Evolutionary conservation across 1,284 basidiomycete species (phyloP).

Genomic region (Moniliella sp.): DNA sequence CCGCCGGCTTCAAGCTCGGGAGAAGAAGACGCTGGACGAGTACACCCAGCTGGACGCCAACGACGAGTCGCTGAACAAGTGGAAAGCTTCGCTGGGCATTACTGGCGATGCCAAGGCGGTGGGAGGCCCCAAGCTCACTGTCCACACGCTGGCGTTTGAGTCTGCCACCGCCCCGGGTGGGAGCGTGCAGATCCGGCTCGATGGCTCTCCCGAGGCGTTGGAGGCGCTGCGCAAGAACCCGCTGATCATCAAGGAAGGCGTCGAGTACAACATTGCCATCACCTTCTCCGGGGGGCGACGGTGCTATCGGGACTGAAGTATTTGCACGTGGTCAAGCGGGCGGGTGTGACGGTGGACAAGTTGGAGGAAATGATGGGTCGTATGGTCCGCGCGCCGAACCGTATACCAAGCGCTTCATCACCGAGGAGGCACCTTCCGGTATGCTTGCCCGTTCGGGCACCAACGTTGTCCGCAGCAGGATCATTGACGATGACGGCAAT

Average conservation of each 20-base stretch:
- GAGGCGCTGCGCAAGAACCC: constrained; percentile 42
- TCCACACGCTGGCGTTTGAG: constrained; percentile 1
- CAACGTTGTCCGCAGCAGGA: constrained; percentile 48
- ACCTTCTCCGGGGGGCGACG: constrained; percentile 53
- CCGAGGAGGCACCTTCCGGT: constrained; percentile 39
- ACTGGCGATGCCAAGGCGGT: constrained; percentile 37
- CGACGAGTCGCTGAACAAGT: constrained; percentile 57
- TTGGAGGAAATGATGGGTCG: constrained; percentile 69
- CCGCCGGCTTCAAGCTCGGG: constrained; percentile 33
- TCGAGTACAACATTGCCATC: constrained; percentile 56
- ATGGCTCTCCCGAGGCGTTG: constrained; percentile 34
- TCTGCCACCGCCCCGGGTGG: background rate
- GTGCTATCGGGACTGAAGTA: constrained; percentile 68
- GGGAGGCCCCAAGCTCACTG: background rate
- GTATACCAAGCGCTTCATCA: constrained; percentile 35
- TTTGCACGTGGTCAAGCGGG: constrained; percentile 51
- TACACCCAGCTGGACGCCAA: constrained; percentile 49
- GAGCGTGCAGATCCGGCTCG: constrained; percentile 18
- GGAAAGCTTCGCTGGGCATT: constrained; percentile 74
- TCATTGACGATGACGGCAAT: constrained; percentile 58
- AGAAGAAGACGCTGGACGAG: constrained; percentile 39
- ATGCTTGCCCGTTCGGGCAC: constrained; percentile 58
- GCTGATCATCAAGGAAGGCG: constrained; percentile 42
- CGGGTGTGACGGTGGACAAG: constrained; percentile 57
- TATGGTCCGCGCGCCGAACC: constrained; percentile 41